Evolutionary conservation across 768 basidiomycete species (phyloP).

Genomic region (Dioszegia hungarica): DNA sequence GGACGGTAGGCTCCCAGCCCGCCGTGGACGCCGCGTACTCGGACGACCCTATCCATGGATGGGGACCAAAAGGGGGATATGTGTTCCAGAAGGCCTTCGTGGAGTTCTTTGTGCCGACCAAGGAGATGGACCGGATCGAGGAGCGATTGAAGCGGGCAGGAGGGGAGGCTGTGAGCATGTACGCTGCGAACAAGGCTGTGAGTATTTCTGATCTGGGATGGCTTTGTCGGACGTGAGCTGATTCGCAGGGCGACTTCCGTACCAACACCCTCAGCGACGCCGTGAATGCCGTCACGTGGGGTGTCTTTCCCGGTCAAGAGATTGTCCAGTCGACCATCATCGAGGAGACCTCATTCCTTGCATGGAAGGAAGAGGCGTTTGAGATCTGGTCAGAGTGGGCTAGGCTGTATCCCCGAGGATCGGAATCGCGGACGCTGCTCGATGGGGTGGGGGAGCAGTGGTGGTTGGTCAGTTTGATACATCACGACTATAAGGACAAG

Average conservation of each 20-base stretch:
- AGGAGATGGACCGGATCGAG: constrained; percentile 54
- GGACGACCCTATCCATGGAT: constrained; percentile 74
- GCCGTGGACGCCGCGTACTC: constrained; percentile 76
- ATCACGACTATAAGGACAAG: constrained; percentile 82
- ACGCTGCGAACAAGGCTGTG: constrained; percentile 75
- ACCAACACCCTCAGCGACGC: constrained; percentile 74
- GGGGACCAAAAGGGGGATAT: constrained; percentile 88
- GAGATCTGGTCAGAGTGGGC: constrained; percentile 96
- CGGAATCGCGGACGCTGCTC: constrained; percentile 67
- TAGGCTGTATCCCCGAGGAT: constrained; percentile 70
- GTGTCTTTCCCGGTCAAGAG: constrained; percentile 94
- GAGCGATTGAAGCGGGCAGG: constrained; percentile 52
- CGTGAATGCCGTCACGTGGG: constrained; percentile 97
- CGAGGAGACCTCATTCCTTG: constrained; percentile 84
- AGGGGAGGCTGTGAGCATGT: constrained; percentile 63
- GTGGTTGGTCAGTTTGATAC: constrained; percentile 88
- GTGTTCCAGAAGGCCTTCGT: constrained; percentile 98
- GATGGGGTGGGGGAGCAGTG: constrained; percentile 65
- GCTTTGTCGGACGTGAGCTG: not conserved
- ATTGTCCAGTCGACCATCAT: constrained; percentile 95
- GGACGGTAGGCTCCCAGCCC: constrained; percentile 96
- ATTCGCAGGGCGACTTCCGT: constrained; percentile 63
- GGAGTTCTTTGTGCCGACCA: constrained; percentile 72
- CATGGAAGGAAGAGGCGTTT: constrained; percentile 99
- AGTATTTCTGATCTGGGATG: constrained; percentile 21